Evolutionary conservation across 495 filamentous ascomycete genomes (phyloP), one percentile per base, ranked within the genome.

Genomic region (Achaetomiella virescens): DNA sequence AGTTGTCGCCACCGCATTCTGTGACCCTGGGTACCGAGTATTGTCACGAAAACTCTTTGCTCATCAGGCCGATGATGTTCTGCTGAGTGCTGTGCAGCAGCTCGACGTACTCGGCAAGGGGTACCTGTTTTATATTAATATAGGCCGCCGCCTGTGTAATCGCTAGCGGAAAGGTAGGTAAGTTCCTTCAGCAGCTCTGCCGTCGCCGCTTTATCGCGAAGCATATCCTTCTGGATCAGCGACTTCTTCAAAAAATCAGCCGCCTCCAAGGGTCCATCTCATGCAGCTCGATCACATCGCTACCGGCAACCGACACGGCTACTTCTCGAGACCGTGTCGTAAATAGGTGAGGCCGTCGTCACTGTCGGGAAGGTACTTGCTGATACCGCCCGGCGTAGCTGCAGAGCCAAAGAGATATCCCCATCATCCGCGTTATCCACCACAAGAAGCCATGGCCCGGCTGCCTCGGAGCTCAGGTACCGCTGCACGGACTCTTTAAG

Each of bases 1-100:
- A 0, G 81, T 85, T 0, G 68, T 71, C 2, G 76, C 78, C 0
- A 84, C 70, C 4, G 81, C 70, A 52, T 82, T 84, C 17, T 73
- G 64, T 15, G 60, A 67, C 6, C 65, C 69, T 5, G 33, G 36
- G 52, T 81, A 78, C 46, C 76, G 62, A 10, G 67, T 59, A 6
- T 70, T 58, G 31, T 81, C 77, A 6, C 70, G 65, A n/a, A 48
- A 81, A 84, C 5, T 81, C 78, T 61, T 71, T 59, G 52, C 74
- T 78, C 11, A 83, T 58, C 6, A 82, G 61, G 18, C 68, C 63
- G 9, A 75, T 33, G 17, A 54, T 56, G 14, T 73, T 66, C 33
- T 73, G 48, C 21, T 79, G 72, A 12, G 71, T 69, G 0, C 72
- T 70, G 18, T 66, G 59, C 0, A 81, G 59, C 1, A 81, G 71